These are phyloP conservation scores for Calvatia gigantea DNA, from an alignment of 768 basidiomycete genomes.

Conservation along the genomic window DNA sequence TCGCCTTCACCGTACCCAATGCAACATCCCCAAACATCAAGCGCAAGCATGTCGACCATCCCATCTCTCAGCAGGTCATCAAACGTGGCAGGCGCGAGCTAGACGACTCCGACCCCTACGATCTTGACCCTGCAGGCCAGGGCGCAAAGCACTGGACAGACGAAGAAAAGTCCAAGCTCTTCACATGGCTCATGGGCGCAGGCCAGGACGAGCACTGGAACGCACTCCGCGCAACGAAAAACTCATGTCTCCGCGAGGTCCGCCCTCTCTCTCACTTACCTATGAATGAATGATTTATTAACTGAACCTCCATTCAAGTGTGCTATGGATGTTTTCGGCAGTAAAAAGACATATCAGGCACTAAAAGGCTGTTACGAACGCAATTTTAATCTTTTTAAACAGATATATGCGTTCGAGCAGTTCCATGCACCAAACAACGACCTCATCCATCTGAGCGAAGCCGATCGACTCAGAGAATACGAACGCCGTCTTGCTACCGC, in stretches of 20 bases:
- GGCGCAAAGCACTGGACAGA: constrained; percentile 86
- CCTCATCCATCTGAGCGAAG: constrained; percentile 45
- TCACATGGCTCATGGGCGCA: constrained; percentile 73
- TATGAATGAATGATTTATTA: background rate
- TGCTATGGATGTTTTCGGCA: constrained; percentile 64
- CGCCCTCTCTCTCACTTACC: constrained; percentile 14
- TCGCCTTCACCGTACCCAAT: constrained; percentile 33
- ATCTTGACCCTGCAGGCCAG: constrained; percentile 45
- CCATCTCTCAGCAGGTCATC: constrained; percentile 19
- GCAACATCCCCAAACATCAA: constrained; percentile 39
- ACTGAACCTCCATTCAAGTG: constrained; percentile 42
- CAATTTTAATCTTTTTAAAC: constrained; percentile 82
- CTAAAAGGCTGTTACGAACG: constrained; percentile 85
- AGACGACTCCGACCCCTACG: constrained; percentile 36
- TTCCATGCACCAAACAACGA: constrained; percentile 33
- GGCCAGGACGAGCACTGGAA: constrained; percentile 78
- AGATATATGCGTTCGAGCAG: constrained; percentile 70
- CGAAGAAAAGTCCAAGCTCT: constrained; percentile 75
- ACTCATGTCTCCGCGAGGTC: constrained; percentile 79
- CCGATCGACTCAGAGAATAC: constrained; percentile 66
- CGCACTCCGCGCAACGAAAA: constrained; percentile 73
- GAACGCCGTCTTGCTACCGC: constrained; percentile 69
- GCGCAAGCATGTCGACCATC: constrained; percentile 38
- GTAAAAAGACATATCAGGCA: constrained; percentile 80
- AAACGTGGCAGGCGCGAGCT: constrained; percentile 14